Base-by-base conservation (phyloP, 225 moss, liverwort and hornwort genomes). In the Anthoceros angustus region DNA sequence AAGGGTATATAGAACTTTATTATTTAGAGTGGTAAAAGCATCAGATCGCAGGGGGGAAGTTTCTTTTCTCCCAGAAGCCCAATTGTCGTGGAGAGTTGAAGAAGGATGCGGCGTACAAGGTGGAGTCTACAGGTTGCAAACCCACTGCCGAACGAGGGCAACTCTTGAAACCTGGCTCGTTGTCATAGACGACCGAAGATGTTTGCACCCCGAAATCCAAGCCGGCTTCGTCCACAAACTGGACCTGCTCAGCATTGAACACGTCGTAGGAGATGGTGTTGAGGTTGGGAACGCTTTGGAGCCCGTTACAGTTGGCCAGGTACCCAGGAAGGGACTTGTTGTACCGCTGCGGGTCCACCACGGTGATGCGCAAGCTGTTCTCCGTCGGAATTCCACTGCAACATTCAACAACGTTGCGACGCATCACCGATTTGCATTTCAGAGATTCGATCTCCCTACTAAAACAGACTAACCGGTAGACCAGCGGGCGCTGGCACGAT, bases 351-450 rank as follows among this genome's bases (percentile, higher is more conserved):
- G 55, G 55, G 23, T 55, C 55, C 55, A 55, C 55, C 23, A 55
- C 55, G n/a, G n/a, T 18, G 55, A 55, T 55, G 55, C 55, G 55
- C 55, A 55, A 23, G 14, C n/a, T 55, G 55, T 55, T 55, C 23
- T 55, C 55, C 5, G 55, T 55, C n/a, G 55, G 55, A 20, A 55
- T 9, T 2, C 55, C 55, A 23, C 55, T 55, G 55, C 55, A 55
- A 0, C n/a, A 5, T 32, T 4, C 32, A 32, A 32, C 32, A 32
- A 4, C 1, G 32, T 32, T 4, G 32, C n/a, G n/a, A n/a, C n/a
- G n/a, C n/a, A n/a, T n/a, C n/a, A n/a, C n/a, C n/a, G n/a, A n/a
- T n/a, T n/a, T n/a, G n/a, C n/a, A n/a, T n/a, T n/a, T n/a, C n/a
- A n/a, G n/a, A n/a, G n/a, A n/a, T n/a, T 32, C 32, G 32, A 32